Percentiles rank a stretch among this genome's conserved stretches.
Conservation (phyloP, 805 yeast genomes). For the Yarrowia sp. region DNA sequence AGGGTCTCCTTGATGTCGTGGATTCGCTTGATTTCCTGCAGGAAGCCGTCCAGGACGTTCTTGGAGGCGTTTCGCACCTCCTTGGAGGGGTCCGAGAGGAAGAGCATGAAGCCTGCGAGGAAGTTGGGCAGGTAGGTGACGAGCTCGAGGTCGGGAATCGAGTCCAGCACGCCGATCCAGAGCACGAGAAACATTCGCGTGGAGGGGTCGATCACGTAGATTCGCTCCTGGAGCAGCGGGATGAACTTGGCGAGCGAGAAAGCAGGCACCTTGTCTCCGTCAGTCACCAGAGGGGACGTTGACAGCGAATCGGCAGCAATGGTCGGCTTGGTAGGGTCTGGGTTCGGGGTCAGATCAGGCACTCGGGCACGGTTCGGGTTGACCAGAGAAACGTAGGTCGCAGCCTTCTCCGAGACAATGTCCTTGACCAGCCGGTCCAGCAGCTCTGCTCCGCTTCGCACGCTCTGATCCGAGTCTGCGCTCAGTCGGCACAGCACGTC, state of each 20-base stretch:
- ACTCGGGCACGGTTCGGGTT: slow-evolving; percentile 58
- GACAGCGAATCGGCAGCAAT: slow-evolving; percentile 35
- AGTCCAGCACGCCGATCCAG: slow-evolving; percentile 90
- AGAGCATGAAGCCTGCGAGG: slow-evolving; percentile 76
- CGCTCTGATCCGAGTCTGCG: slow-evolving; percentile 87
- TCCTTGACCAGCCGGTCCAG: slow-evolving; percentile 88
- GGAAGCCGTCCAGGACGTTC: slow-evolving; percentile 65
- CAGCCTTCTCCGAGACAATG: slow-evolving; percentile 90
- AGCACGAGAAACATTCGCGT: slow-evolving; percentile 88
- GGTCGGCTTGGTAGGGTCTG: slow-evolving; percentile 36
- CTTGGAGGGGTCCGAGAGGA: slow-evolving; percentile 75
- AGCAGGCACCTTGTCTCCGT: slow-evolving; percentile 56
- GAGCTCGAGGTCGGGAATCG: slow-evolving; percentile 86
- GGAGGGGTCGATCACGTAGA: slow-evolving; percentile 88
- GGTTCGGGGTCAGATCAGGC: slow-evolving; percentile 45
- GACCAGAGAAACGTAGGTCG: slow-evolving; percentile 61
- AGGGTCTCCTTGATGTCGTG: slow-evolving; percentile 57
- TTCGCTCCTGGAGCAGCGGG: slow-evolving; percentile 86
- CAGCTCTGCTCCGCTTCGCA: slow-evolving; percentile 92
- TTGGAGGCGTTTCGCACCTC: slow-evolving; percentile 88
- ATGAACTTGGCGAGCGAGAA: slow-evolving; percentile 84
- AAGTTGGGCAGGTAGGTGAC: slow-evolving; percentile 86
- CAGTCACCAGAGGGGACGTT: slow-evolving; percentile 12
- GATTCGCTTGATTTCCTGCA: slow-evolving; percentile 78
- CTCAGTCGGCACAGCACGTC: slow-evolving; percentile 87